Percentiles rank a stretch among this genome's conserved stretches.
Evolutionary conservation across 805 yeast species (phyloP).

Genomic region (Candida vaughaniae): DNA sequence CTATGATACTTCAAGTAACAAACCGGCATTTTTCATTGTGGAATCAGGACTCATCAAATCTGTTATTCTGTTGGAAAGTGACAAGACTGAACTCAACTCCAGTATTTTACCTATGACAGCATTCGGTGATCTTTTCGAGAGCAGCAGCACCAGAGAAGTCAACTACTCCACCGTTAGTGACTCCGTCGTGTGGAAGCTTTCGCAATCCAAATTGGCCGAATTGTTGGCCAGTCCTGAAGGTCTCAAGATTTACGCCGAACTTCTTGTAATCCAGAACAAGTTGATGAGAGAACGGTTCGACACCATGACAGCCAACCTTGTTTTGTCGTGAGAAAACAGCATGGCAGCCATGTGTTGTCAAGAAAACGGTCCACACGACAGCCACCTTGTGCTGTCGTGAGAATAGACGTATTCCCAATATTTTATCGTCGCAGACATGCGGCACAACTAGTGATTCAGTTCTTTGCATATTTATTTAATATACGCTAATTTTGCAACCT

Average conservation of each 20-base stretch:
- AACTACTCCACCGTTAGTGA: slow-evolving; percentile 58
- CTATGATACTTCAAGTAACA: slow-evolving; percentile 45
- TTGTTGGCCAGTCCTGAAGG: slow-evolving; percentile 48
- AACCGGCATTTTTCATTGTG: slow-evolving; percentile 56
- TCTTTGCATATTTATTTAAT: no score
- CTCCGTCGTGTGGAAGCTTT: slow-evolving; percentile 68
- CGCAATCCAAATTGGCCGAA: slow-evolving; percentile 41
- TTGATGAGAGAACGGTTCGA: slow-evolving; percentile 71
- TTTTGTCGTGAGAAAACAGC: slow-evolving; percentile 27
- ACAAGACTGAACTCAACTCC: slow-evolving; percentile 34
- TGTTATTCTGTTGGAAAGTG: slow-evolving; percentile 37
- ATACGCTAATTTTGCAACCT: no score
- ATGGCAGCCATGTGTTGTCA: no score
- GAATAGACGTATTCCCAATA: no score
- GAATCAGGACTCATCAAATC: slow-evolving; percentile 47
- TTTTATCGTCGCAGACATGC: no score
- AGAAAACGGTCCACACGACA: no score
- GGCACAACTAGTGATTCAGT: no score
- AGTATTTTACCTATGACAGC: slow-evolving; percentile 69
- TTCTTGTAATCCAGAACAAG: slow-evolving; percentile 58
- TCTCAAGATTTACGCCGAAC: slow-evolving; percentile 57
- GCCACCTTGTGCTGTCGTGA: no score
- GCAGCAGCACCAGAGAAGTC: slow-evolving; percentile 39
- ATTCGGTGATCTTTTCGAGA: slow-evolving; percentile 57
- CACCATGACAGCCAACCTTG: slow-evolving; percentile 71